These are phyloP conservation scores for Combretum micranthum DNA, from an alignment of 345 rosid genomes.

Conservation along the genomic window DNA sequence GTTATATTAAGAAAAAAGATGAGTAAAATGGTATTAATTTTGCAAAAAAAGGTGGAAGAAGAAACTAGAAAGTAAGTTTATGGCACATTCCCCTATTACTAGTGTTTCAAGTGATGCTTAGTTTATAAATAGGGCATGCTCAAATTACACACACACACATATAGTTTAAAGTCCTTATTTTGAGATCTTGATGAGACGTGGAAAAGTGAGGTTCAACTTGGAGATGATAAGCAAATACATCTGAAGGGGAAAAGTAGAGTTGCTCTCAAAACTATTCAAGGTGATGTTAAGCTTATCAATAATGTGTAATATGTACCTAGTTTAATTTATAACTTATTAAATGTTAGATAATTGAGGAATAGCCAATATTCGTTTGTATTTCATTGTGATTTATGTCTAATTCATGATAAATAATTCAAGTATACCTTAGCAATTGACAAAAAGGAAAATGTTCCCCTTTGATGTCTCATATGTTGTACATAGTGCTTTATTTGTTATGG, in stretches of 20 bases:
- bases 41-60: neutral
- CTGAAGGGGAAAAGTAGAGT: conserved; percentile 4
- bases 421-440: neutral
- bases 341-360: neutral
- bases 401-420: neutral
- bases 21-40: neutral
- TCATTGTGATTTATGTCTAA: neutral
- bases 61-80: neutral
- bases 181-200: conserved; percentile 2
- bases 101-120: neutral
- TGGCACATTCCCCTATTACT: neutral
- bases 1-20: neutral
- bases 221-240: neutral
- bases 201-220: neutral
- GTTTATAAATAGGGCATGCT: neutral
- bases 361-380: no score
- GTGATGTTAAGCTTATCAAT: conserved; percentile 1
- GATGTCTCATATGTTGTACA: neutral
- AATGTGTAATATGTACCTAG: conserved; percentile 5
- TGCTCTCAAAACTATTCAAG: neutral
- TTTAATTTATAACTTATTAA: conserved; percentile 5
- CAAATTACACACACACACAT: neutral
- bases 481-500: neutral
- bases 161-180: neutral
- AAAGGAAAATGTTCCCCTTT: conserved; percentile 8